A percentile compares a stretch with the other conserved stretches of the same genome.
These are phyloP conservation scores for Vicia faba DNA, from an alignment of 306 rosid species.

Conservation along the genomic window DNA sequence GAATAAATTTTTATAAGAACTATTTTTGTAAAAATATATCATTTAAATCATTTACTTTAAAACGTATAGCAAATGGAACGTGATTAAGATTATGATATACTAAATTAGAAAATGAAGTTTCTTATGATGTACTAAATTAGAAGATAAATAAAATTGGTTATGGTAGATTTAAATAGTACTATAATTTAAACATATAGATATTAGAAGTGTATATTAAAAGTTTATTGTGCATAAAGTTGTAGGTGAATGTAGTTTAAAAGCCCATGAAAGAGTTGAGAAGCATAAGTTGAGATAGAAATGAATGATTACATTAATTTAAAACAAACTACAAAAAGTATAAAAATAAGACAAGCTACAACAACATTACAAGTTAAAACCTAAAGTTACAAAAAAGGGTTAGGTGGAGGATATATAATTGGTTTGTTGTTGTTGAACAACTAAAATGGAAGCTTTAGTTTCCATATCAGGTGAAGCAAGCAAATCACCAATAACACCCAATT, in stretches of 20 bases:
- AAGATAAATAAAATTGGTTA: too few relatives aligned
- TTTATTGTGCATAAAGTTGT: neutral
- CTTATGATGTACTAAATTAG: too few relatives aligned
- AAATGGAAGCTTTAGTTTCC: conserved; percentile 43
- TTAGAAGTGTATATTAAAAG: too few relatives aligned
- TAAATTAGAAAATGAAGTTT: too few relatives aligned
- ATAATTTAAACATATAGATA: too few relatives aligned
- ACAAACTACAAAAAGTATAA: too few relatives aligned
- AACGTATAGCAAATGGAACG: too few relatives aligned
- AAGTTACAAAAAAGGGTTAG: neutral
- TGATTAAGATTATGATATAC: too few relatives aligned
- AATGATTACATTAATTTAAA: neutral
- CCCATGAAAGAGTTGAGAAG: neutral
- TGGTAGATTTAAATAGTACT: too few relatives aligned
- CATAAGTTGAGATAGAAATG: neutral
- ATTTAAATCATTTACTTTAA: too few relatives aligned
- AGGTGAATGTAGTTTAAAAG: neutral
- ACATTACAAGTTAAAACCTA: neutral
- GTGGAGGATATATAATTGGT: neutral
- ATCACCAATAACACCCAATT: conserved; percentile 62
- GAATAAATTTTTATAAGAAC: too few relatives aligned
- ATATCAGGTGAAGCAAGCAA: conserved; percentile 57
- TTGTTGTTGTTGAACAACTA: conserved; percentile 55
- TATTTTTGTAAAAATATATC: too few relatives aligned
- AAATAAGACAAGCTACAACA: neutral